Percentiles rank a stretch among this genome's conserved stretches.
Evolutionary conservation across 345 rosid genomes (phyloP).

Genomic region (Syzygium grande): DNA sequence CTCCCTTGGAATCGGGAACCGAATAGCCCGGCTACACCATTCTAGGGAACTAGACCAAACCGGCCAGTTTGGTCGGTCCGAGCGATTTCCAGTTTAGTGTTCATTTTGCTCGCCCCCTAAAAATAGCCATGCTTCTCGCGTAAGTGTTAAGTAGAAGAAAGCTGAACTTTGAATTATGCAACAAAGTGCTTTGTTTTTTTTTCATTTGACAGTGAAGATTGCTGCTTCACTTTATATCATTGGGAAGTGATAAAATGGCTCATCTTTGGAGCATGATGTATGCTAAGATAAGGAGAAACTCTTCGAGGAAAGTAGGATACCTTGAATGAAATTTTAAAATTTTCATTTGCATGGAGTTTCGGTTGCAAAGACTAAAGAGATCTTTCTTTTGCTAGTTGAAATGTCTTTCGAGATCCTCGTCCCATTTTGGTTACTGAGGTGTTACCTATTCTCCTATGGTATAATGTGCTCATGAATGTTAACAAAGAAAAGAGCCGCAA

Average conservation of each 20-base stretch:
- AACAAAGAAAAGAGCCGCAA: not conserved
- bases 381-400: not conserved
- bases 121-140: not conserved
- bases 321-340: not conserved
- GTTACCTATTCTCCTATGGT: too few relatives aligned
- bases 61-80: too few relatives aligned
- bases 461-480: not conserved
- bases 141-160: not conserved
- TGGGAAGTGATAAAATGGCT: not conserved
- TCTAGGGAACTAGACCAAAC: too few relatives aligned
- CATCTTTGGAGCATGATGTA: not conserved
- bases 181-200: not conserved
- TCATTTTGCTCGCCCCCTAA: too few relatives aligned
- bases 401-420: not conserved
- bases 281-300: not conserved
- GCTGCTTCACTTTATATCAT: not conserved
- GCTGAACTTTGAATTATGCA: not conserved
- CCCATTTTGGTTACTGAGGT: not conserved
- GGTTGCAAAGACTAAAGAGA: not conserved
- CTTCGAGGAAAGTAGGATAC: not conserved
- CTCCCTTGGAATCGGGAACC: too few relatives aligned
- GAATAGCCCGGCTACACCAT: too few relatives aligned
- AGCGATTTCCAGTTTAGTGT: too few relatives aligned
- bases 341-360: not conserved
- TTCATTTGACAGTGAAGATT: not conserved